Evolutionary conservation across 495 filamentous ascomycete species (phyloP), one percentile per base, ranked within the genome.

Genomic region (Physcia stellaris): DNA sequence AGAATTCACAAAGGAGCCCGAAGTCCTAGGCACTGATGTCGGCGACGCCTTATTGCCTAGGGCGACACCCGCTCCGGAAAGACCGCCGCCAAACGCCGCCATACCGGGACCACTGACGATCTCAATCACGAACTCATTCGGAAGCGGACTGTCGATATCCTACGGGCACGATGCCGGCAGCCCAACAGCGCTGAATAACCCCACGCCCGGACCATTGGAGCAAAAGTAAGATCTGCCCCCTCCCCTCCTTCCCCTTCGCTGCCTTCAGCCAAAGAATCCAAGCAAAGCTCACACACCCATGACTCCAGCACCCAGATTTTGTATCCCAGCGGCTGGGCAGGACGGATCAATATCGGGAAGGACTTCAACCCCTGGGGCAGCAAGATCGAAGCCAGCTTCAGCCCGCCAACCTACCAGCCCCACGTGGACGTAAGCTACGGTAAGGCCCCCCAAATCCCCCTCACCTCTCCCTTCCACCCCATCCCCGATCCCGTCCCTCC

Each of bases 361-460:
- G 39, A 33, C 30, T 31, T 29, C 12, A 35, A 48, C 24, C 13
- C 20, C 11, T 37, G 32, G 7, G 32, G 31, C 29, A 51, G 48
- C 37, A 43, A 44, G 38, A 51, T 51, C 29, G 48, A 51, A 42
- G 48, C 42, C 28, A 51, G 48, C 31, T 41, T 42, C 28, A 41
- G 34, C 6, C 41, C 37, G 7, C 23, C 29, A 24, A 40, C 40
- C 17, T 35, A 48, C 15, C 22, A 26, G 19, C 18, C 24, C 24
- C n/a, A n/a, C n/a, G 38, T 51, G 24, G 48, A 51, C 26, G 41
- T 51, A 17, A 44, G 40, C 30, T 51, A 51, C 17, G 48, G 47
- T 7, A 49, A 56, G 24, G 53, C 52, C 23, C 55, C 41, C 41
- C 45, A 45, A 4, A 48, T 56, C 13, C 49, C 53, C 3, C 40